Evolutionary conservation across 2,329 filamentous ascomycete species (phyloP), one percentile per base, ranked within the genome.

Genomic region (Neurospora sp.): DNA sequence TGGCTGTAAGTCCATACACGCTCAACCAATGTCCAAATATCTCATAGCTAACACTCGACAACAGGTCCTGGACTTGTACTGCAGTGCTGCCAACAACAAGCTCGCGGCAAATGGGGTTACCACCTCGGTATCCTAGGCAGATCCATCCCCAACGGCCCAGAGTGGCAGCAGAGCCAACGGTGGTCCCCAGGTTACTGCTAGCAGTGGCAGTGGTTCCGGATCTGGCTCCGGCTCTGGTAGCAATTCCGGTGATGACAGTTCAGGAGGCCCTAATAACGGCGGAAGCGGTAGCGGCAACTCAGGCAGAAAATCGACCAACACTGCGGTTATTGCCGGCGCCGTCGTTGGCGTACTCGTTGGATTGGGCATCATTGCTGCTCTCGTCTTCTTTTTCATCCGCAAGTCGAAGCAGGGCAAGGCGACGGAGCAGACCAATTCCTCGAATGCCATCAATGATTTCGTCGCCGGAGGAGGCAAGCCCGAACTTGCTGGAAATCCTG

Each of bases 21-120:
- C 36, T 36, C 19, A 4, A 19, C 8, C 2, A 17, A 8, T 8
- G 15, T 10, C 4, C 15, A 33, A 15, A 4, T 6, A 12, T 6
- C 2, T 28, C 52, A 6, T 36, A n/a, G 36, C 12, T 28, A 3
- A 23, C 19, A 10, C 17, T 52, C 12, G 23, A 66, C 67, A 40
- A 57, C 23, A 75, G 4, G 79, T 86, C 0, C 83, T 82, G 71
- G 77, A 81, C 57, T 77, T 79, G 65, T 87, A 86, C 73, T 87
- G 85, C 74, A 84, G 80, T 69, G 85, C 84, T 3, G 85, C 82
- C 0, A 79, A 79, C 67, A 81, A 77, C 28, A 74, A 83, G 46
- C 79, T 81, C 0, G 78, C 74, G 0, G 78, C 82, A 5, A 78
- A 79, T 0, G 82, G 81, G 0, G 79, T 85, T 2, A 79, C 78